Evolutionary conservation across 2,329 filamentous ascomycete species (phyloP).

Genomic region (Cercospora berteroae): DNA sequence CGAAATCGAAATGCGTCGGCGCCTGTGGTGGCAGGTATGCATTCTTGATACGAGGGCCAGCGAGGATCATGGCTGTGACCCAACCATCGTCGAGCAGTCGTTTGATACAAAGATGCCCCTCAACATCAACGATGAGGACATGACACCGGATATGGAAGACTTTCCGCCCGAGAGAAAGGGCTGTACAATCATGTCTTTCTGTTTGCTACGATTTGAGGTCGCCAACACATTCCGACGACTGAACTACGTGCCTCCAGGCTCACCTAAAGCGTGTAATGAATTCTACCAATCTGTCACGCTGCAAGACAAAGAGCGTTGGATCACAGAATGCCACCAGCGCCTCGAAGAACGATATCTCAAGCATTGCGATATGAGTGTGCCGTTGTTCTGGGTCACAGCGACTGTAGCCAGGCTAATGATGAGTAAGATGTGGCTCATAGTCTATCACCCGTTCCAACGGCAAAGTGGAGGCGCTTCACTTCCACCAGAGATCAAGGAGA

Average conservation of each 20-base stretch:
- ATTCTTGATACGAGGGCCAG: conserved; percentile 60
- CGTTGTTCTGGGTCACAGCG: conserved; percentile 66
- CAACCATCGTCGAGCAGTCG: conserved; percentile 56
- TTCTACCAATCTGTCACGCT: conserved; percentile 47
- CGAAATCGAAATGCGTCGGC: conserved; percentile 58
- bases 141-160: conserved; percentile 50
- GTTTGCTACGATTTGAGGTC: conserved; percentile 54
- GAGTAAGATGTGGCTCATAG: conserved; percentile 73
- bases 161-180: conserved; percentile 50
- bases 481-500: conserved; percentile 63
- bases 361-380: conserved; percentile 55
- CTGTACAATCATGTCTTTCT: conserved; percentile 60
- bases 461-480: conserved; percentile 57
- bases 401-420: conserved; percentile 69
- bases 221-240: conserved; percentile 48
- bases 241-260: conserved; percentile 46
- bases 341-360: conserved; percentile 52
- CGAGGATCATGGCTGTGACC: conserved; percentile 63
- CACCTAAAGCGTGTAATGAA: conserved; percentile 42
- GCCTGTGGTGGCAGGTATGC: conserved; percentile 61
- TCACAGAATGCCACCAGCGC: conserved; percentile 47
- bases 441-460: conserved; percentile 71
- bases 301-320: conserved; percentile 51
- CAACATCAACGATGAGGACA: conserved; percentile 56
- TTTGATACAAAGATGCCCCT: conserved; percentile 61